These are phyloP conservation scores for Rauvolfia tetraphylla DNA, from an alignment of 257 asterid genomes.

Conservation along the genomic window DNA sequence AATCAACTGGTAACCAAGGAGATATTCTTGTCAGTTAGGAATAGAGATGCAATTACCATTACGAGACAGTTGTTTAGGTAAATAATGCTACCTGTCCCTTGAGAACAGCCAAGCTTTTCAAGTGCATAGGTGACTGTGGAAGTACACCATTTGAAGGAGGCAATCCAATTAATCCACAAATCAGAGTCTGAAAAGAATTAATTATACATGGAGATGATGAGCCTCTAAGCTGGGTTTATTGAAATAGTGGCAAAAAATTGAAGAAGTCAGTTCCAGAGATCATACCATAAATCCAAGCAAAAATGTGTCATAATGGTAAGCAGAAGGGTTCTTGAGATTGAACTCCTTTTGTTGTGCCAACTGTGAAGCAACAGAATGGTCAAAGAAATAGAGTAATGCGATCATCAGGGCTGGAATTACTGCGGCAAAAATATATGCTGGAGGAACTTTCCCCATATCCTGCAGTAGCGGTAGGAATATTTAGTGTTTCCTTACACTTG, in stretches of 20 bases:
- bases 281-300: slow-evolving; percentile 57
- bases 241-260: neutral
- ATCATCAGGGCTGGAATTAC: slow-evolving; percentile 54
- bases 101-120: slow-evolving; percentile 52
- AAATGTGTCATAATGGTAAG: slow-evolving; percentile 56
- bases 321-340: slow-evolving; percentile 57
- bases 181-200: slow-evolving; percentile 38
- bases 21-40: neutral
- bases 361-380: slow-evolving; percentile 62
- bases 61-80: neutral
- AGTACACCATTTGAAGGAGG: slow-evolving; percentile 74
- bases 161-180: slow-evolving; percentile 56
- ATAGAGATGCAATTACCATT: neutral
- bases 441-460: slow-evolving; percentile 59
- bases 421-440: slow-evolving; percentile 43
- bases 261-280: neutral
- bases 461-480: slow-evolving; percentile 12
- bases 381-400: slow-evolving; percentile 60
- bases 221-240: neutral
- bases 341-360: slow-evolving; percentile 65
- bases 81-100: slow-evolving; percentile 34
- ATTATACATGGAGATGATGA: neutral
- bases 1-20: slow-evolving; percentile 28
- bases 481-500: neutral
- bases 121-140: slow-evolving; percentile 70